These are phyloP conservation scores for Bryum argenteum DNA, from an alignment of 225 moss, liverwort and hornwort genomes.

Conservation along the genomic window DNA sequence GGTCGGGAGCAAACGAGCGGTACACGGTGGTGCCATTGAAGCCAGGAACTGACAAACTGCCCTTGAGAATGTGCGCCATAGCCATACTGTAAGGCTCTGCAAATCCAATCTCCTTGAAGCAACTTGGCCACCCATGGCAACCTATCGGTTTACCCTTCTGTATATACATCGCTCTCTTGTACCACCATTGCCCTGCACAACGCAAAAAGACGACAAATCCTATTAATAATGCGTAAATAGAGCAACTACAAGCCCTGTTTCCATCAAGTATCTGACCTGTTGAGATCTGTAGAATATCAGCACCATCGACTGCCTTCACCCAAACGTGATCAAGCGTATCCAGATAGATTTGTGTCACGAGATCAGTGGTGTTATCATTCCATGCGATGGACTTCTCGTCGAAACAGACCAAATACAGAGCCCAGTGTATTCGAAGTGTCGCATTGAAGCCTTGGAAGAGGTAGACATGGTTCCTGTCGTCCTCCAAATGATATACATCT, in stretches of 20 bases:
- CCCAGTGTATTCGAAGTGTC: constrained; percentile 63
- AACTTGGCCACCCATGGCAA: constrained; percentile 46
- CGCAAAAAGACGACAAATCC: neutral
- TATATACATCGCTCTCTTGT: constrained; percentile 57
- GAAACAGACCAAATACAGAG: constrained; percentile 65
- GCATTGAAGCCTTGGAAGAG: constrained; percentile 54
- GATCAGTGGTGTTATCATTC: constrained; percentile 33
- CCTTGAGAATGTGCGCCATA: constrained; percentile 49
- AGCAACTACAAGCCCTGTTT: too few species aligned
- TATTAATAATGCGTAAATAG: too few species aligned
- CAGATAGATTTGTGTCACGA: constrained; percentile 46
- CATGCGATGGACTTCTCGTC: constrained; percentile 36
- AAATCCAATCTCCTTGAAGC: constrained; percentile 51
- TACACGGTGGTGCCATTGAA: constrained; percentile 58
- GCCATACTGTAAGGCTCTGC: constrained; percentile 36
- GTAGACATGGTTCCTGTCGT: constrained; percentile 41
- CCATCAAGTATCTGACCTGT: constrained; percentile 28
- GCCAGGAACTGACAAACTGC: constrained; percentile 47
- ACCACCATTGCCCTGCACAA: constrained; percentile 75
- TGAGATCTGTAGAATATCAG: constrained; percentile 56
- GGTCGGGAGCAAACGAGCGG: constrained; percentile 66
- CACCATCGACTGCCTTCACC: constrained; percentile 48
- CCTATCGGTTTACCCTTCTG: constrained; percentile 48
- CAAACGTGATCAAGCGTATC: constrained; percentile 63
- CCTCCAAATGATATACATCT: constrained; percentile 29